These are phyloP conservation scores for Nymphaea thermarum DNA, from an alignment of 164 flowering plant species.

Conservation along the genomic window DNA sequence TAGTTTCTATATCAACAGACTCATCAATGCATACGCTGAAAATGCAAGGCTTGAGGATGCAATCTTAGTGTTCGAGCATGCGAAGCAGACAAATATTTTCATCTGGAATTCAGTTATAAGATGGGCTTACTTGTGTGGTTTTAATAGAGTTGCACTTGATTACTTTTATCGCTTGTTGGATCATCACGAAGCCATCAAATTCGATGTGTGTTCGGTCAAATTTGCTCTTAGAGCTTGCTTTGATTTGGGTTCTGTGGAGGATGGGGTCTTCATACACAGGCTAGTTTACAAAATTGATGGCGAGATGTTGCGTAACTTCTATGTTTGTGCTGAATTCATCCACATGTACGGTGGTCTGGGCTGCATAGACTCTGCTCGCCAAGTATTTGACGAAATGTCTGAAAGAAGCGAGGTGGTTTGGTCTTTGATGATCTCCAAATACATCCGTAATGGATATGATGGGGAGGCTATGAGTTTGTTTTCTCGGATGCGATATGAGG, in stretches of 20 bases:
- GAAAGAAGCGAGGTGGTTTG: no score
- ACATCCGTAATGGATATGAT: no score
- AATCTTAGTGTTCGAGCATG: slow-evolving; percentile 22
- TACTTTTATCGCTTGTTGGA: neutral
- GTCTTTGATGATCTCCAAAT: no score
- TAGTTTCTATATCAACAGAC: slow-evolving; percentile 2
- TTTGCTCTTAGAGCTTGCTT: neutral
- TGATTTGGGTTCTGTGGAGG: neutral
- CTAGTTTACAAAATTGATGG: neutral
- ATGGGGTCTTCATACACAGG: neutral
- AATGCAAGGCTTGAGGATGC: slow-evolving; percentile 17
- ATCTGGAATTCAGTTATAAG: slow-evolving; percentile 23
- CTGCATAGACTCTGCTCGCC: no score
- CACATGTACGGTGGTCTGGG: no score
- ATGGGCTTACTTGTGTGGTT: slow-evolving; percentile 23
- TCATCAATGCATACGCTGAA: slow-evolving; percentile 9
- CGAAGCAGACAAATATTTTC: slow-evolving; percentile 16
- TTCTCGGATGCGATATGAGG: slow-evolving; percentile 16
- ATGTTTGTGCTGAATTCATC: no score
- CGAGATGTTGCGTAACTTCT: neutral
- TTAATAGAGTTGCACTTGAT: slow-evolving; percentile 7
- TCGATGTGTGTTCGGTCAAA: neutral
- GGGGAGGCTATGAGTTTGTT: slow-evolving; percentile 6
- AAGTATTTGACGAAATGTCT: no score
- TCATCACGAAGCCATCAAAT: neutral